Evolutionary conservation across 371 early-diverging fungal genomes (phyloP), one percentile per base, ranked within the genome.

Genomic region (Zychaea mexicana): DNA sequence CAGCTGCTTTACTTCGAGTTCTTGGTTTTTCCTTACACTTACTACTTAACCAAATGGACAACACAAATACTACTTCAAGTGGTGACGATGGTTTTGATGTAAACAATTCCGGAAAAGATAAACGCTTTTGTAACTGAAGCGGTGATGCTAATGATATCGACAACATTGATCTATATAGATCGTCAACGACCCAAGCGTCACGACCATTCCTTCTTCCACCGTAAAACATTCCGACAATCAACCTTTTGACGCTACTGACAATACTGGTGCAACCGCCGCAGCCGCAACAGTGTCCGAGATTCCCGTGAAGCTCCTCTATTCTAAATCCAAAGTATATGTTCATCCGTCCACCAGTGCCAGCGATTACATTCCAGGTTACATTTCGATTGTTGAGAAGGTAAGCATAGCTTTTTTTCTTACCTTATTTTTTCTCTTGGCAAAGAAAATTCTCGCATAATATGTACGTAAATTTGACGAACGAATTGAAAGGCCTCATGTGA

Each of bases 241-340:
- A 19, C 33, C 31, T 8, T 10, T 47, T 32, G 45, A 30, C 33
- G 31, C 57, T 0, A 19, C 61, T 19, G n/a, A 30, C 24, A 8
- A n/a, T n/a, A n/a, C n/a, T n/a, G n/a, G n/a, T n/a, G n/a, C n/a
- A n/a, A n/a, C n/a, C n/a, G n/a, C n/a, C n/a, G n/a, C n/a, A n/a
- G n/a, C n/a, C n/a, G n/a, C n/a, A n/a, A n/a, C 27, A 24, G 26
- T 15, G 5, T 28, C 19, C 26, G 63, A 65, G 26, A 67, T 61
- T 28, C 47, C 71, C 46, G 76, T 77, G 6, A 74, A 77, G 15
- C 46, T 82, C 9, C 38, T 82, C 13, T 79, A 74, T 55, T 82
- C 79, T 1, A 82, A 82, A 61, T 77, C 79, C 9, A 82, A 82
- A 62, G 82, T 82, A 15, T 82, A 76, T 59, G 70, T 82, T 26